A percentile compares a stretch with the other conserved stretches of the same genome.
Evolutionary conservation across 495 filamentous ascomycete genomes (phyloP).

Genomic region (Xylaria flabelliformis): DNA sequence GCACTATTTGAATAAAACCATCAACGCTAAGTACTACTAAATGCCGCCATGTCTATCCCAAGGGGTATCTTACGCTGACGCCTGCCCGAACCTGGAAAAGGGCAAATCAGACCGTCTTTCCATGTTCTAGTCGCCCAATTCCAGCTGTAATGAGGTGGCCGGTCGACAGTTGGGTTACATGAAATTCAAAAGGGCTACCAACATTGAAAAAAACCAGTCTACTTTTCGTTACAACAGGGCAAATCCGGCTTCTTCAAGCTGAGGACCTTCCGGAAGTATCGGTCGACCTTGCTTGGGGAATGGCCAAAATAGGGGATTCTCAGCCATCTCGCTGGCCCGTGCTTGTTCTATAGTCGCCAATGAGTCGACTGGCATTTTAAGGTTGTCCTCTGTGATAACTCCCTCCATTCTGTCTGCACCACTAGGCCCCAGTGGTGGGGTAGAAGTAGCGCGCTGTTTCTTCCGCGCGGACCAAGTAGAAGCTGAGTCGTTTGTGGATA

Average conservation of each 20-base stretch:
- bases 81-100: background rate
- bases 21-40: slow-evolving; percentile 6
- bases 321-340: slow-evolving; percentile 22
- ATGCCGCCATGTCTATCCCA: slow-evolving; percentile 12
- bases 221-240: slow-evolving; percentile 38
- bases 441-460: slow-evolving; percentile 21
- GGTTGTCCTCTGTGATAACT: slow-evolving; percentile 25
- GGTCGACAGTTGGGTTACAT: background rate
- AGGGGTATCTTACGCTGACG: slow-evolving; percentile 23
- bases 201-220: background rate
- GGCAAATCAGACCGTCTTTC: slow-evolving; percentile 1
- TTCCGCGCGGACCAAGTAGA: slow-evolving; percentile 41
- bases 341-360: slow-evolving; percentile 1
- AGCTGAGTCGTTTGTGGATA: slow-evolving; percentile 49
- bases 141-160: background rate
- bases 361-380: slow-evolving; percentile 31
- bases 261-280: slow-evolving; percentile 50
- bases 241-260: slow-evolving; percentile 57
- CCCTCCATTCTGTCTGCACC: slow-evolving; percentile 38
- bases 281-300: slow-evolving; percentile 63
- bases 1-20: background rate
- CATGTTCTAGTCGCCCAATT: background rate
- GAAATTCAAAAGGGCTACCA: background rate
- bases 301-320: slow-evolving; percentile 61
- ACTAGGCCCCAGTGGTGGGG: slow-evolving; percentile 12